Percentiles rank a stretch among this genome's conserved stretches.
phyloP scores from a whole-genome alignment of 768 basidiomycete species.

The Heimioporus sp. region DNA sequence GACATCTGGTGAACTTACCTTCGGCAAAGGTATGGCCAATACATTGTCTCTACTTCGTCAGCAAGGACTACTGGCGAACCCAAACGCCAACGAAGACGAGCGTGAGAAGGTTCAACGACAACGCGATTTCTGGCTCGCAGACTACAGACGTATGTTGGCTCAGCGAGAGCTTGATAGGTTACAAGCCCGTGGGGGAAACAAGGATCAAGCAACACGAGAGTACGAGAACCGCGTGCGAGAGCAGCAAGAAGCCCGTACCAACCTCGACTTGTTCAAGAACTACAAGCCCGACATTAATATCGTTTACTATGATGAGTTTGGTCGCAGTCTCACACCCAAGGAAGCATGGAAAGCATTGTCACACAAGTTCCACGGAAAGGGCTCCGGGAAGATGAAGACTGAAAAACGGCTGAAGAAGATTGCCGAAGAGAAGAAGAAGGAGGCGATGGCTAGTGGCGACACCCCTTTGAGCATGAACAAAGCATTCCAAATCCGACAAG shows the following conservation, averaged over 20 bases:
- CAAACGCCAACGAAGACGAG: slow-evolving; percentile 60
- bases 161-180: slow-evolving; percentile 80
- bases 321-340: slow-evolving; percentile 82
- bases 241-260: slow-evolving; percentile 83
- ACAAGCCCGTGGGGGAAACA: slow-evolving; percentile 74
- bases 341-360: slow-evolving; percentile 99
- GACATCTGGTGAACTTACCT: slow-evolving; percentile 75
- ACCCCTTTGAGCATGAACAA: slow-evolving; percentile 93
- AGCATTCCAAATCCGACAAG: slow-evolving; percentile 90
- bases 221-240: slow-evolving; percentile 92
- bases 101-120: slow-evolving; percentile 83
- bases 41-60: slow-evolving; percentile 86
- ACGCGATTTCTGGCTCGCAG: slow-evolving; percentile 87
- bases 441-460: slow-evolving; percentile 92
- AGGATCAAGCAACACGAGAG: slow-evolving; percentile 92
- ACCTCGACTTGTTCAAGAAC: slow-evolving; percentile 79
- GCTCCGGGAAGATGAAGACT: slow-evolving; percentile 94
- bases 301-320: slow-evolving; percentile 96
- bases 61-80: slow-evolving; percentile 80
- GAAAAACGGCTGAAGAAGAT: slow-evolving; percentile 97
- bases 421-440: slow-evolving; percentile 93
- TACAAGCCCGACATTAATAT: slow-evolving; percentile 98
- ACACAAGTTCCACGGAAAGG: slow-evolving; percentile 98
- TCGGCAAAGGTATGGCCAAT: slow-evolving; percentile 82
- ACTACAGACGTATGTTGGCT: slow-evolving; percentile 71